Evolutionary conservation across 441 rosid species (phyloP).

Genomic region (Brassica balearica): DNA sequence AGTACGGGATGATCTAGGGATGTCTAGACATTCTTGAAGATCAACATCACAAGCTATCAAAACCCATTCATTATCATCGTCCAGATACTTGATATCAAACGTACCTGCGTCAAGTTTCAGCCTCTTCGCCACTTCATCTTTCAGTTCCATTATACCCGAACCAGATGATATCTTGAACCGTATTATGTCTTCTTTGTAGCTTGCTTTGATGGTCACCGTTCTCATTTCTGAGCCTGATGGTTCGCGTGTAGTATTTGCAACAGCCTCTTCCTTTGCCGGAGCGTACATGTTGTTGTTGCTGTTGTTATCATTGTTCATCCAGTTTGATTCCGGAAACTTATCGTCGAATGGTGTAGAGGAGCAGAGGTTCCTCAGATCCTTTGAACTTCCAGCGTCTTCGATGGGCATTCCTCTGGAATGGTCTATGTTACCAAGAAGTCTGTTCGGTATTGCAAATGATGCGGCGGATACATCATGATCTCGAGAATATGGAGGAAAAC

Average conservation of each 20-base stretch:
- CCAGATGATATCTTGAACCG: constrained; percentile 65
- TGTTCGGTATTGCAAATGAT: constrained; percentile 35
- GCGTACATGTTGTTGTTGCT: constrained; percentile 39
- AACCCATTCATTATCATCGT: constrained; percentile 89
- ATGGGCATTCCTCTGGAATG: constrained; percentile 70
- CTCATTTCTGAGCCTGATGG: constrained; percentile 48
- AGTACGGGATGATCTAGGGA: too few relatives aligned
- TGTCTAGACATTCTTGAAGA: too few relatives aligned
- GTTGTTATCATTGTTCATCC: constrained; percentile 49
- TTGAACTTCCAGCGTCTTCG: constrained; percentile 87
- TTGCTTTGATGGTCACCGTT: constrained; percentile 72
- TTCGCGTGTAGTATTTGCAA: constrained; percentile 33
- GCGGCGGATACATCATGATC: constrained; percentile 42
- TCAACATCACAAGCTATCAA: constrained; percentile 40
- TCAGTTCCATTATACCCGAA: constrained; percentile 62
- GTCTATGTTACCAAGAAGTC: constrained; percentile 39
- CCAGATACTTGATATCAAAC: constrained; percentile 82
- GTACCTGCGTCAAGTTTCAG: constrained; percentile 77
- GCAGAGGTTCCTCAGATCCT: constrained; percentile 79
- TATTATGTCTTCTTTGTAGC: constrained; percentile 79
- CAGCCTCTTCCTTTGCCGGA: constrained; percentile 44
- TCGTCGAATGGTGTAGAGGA: constrained; percentile 49
- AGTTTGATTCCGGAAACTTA: constrained; percentile 56
- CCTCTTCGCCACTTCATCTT: constrained; percentile 84
- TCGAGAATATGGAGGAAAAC: constrained; percentile 34